These are phyloP conservation scores for Capillidium rhysosporum DNA, from an alignment of 371 early-diverging fungal species.

Conservation along the genomic window DNA sequence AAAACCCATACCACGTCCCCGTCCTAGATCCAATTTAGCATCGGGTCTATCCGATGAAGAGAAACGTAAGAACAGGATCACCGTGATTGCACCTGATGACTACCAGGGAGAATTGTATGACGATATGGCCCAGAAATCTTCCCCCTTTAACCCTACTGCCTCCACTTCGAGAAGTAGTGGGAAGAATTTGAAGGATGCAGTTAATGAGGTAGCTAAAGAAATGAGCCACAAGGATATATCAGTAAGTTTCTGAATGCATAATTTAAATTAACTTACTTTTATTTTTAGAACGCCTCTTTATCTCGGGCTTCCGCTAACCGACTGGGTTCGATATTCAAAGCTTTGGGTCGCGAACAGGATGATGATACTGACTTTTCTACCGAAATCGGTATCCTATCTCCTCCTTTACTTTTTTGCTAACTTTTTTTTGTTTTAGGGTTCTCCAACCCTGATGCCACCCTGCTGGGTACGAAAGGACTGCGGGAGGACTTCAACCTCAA, in stretches of 20 bases:
- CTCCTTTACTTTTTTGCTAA: no score
- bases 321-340: slow-evolving; percentile 5
- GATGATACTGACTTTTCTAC: neutral
- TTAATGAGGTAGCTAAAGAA: neutral
- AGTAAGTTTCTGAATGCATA: neutral
- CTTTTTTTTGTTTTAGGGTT: neutral
- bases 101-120: slow-evolving; percentile 1
- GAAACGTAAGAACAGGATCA: slow-evolving; percentile 3
- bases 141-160: neutral
- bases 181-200: neutral
- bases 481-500: neutral
- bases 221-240: neutral
- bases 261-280: neutral
- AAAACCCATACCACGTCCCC: neutral
- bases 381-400: neutral
- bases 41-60: slow-evolving; percentile 6
- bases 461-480: neutral
- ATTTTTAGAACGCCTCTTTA: neutral
- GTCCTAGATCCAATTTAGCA: neutral
- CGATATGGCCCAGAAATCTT: neutral
- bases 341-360: neutral
- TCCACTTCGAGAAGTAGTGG: no score
- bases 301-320: neutral
- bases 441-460: neutral
- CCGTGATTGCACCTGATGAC: slow-evolving; percentile 1